Evolutionary conservation across 371 early-diverging fungal species (phyloP).

Genomic region (Syncephalastrum contaminatum): DNA sequence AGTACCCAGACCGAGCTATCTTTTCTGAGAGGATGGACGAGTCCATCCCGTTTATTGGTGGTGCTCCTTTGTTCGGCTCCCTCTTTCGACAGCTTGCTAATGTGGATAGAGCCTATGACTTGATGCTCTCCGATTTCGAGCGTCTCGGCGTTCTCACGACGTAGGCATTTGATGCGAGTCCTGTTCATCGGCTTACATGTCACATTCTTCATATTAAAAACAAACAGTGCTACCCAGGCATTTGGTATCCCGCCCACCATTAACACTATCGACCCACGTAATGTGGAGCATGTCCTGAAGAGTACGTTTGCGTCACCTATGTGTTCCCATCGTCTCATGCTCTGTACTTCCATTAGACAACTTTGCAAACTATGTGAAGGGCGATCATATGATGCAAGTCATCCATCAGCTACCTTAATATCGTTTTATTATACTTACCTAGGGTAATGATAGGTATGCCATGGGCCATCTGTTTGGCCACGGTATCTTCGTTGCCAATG

Average conservation of each 20-base stretch:
- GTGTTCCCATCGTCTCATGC: no score
- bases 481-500: constrained; percentile 45
- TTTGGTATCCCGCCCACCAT: constrained; percentile 23
- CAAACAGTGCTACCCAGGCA: constrained; percentile 4
- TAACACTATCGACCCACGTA: constrained; percentile 14
- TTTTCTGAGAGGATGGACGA: constrained; percentile 24
- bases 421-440: neutral
- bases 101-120: constrained; percentile 10
- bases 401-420: constrained; percentile 4
- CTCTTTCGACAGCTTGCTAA: constrained; percentile 1
- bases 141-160: constrained; percentile 11
- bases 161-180: constrained; percentile 4
- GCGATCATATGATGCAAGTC: constrained; percentile 27
- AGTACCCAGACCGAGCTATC: constrained; percentile 24
- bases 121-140: constrained; percentile 15
- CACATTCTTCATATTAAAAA: neutral
- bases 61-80: constrained; percentile 24
- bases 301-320: constrained; percentile 3
- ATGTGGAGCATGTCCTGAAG: constrained; percentile 19
- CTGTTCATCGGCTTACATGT: no score
- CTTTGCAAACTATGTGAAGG: constrained; percentile 48
- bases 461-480: constrained; percentile 27
- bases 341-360: constrained; percentile 21
- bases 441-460: constrained; percentile 10
- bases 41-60: constrained; percentile 8